phyloP scores from a whole-genome alignment of 2,329 filamentous ascomycete genomes.

The Penicillium hesseltinei region DNA sequence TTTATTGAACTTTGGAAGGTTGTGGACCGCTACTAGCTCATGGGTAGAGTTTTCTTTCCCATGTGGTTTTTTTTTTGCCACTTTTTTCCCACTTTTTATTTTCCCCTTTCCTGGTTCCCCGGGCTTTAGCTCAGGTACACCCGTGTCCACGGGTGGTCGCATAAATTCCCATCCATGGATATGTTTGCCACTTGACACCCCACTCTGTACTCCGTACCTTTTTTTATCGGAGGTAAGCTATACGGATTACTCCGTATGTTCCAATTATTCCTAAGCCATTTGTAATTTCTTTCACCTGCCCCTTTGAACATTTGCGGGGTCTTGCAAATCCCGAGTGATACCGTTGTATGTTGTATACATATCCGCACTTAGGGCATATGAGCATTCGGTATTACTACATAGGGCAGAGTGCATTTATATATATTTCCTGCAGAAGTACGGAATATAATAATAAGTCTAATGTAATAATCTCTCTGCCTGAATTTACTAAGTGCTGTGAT shows the following conservation, averaged over 20 bases:
- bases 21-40: slow-evolving; percentile 21
- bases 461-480: not conserved
- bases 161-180: not conserved
- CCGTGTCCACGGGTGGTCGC: not conserved
- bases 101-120: slow-evolving; percentile 8
- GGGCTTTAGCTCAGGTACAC: slow-evolving; percentile 11
- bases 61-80: slow-evolving; percentile 15
- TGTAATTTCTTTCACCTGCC: slow-evolving; percentile 1
- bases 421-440: not conserved
- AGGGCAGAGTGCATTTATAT: not conserved
- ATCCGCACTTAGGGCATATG: not conserved
- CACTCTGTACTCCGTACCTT: slow-evolving; percentile 2
- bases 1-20: slow-evolving; percentile 23
- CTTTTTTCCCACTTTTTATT: slow-evolving; percentile 12
- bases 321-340: not conserved
- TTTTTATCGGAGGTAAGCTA: not conserved
- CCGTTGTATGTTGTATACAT: not conserved
- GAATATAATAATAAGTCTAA: not conserved
- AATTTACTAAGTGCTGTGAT: not conserved
- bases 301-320: not conserved
- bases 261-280: not conserved
- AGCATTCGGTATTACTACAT: not conserved
- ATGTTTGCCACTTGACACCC: slow-evolving; percentile 3
- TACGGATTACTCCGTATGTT: not conserved
- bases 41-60: slow-evolving; percentile 17